Evolutionary conservation across 345 rosid genomes (phyloP), one percentile per base, ranked within the genome.

Genomic region (Limnanthes douglasii): DNA sequence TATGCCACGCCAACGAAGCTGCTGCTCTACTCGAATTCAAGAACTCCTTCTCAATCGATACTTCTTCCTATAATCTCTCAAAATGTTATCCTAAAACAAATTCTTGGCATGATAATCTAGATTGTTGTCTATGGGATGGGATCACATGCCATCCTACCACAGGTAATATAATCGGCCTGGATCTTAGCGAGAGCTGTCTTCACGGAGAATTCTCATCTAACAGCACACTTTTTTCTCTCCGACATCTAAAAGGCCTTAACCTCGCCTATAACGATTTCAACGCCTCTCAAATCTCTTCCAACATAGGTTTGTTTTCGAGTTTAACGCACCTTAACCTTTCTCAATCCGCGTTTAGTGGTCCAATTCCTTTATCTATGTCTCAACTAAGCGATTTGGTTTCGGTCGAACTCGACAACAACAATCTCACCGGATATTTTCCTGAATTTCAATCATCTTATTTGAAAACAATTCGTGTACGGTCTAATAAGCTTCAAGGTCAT

Each of bases 201-300:
- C 7, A 21, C 24, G 24, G 24, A 3, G 7, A 7, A n/a, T 7
- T 57, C 5, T 21, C 5, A 15, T 16, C 51, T 2, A 41, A 63
- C 11, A 53, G 31, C 31, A 34, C 13, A 17, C 50, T 54, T 8
- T 54, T 64, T 11, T 36, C 11, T 12, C n/a, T n/a, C n/a, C n/a
- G n/a, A n/a, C n/a, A n/a, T n/a, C n/a, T n/a, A n/a, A n/a, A n/a
- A n/a, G n/a, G n/a, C n/a, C n/a, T n/a, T 21, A 3, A 21, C 24
- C 24, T 21, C 24, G 24, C 24, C 24, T 7, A 21, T 7, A 21
- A 21, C 7, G 24, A 21, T 21, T 21, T 21, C 7, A 3, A 21
- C 7, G 24, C 4, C 24, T 21, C 24, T 21, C 24, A 4, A 21
- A 21, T 21, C 24, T 21, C 24, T 4, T 3, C 7, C 4, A 7